Percentiles rank a stretch among this genome's conserved stretches.
Evolutionary conservation across 805 yeast species (phyloP).

Genomic region (Pichia nakasei): DNA sequence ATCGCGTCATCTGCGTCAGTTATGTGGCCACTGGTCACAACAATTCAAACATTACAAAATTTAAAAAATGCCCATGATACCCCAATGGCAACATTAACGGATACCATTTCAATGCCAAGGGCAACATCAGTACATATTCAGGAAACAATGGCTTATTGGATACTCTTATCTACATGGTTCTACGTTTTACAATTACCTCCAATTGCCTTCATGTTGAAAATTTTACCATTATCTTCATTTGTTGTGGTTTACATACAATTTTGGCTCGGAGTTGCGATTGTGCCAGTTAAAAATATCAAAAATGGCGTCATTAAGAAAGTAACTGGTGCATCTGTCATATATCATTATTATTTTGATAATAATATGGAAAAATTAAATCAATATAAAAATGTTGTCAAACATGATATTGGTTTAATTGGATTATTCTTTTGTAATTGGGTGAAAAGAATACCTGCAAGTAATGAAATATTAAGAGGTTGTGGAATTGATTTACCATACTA

Average conservation of each 20-base stretch:
- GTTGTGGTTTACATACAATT: conserved; percentile 38
- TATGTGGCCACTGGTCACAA: not conserved
- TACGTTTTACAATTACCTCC: conserved; percentile 12
- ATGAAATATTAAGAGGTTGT: not conserved
- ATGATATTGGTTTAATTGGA: not conserved
- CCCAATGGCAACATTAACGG: conserved; percentile 2
- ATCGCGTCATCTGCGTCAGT: conserved; percentile 22
- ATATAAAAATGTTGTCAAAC: not conserved
- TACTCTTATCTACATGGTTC: conserved; percentile 37
- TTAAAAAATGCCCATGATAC: not conserved
- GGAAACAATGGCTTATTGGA: conserved; percentile 59
- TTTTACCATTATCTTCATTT: conserved; percentile 50
- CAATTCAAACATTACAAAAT: not conserved
- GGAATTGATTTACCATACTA: not conserved
- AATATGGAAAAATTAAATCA: conserved; percentile 1
- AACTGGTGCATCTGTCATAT: conserved; percentile 9
- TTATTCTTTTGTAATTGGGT: not conserved
- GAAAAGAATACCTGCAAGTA: not conserved
- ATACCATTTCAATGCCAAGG: conserved; percentile 1
- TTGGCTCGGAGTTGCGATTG: conserved; percentile 52
- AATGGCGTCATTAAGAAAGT: not conserved
- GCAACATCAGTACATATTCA: conserved; percentile 13
- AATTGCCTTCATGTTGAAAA: conserved; percentile 32
- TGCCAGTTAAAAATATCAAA: conserved; percentile 5
- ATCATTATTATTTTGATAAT: conserved; percentile 7